These are phyloP conservation scores for Xerophyta viscosa DNA, from an alignment of 106 monocot species.

Conservation along the genomic window DNA sequence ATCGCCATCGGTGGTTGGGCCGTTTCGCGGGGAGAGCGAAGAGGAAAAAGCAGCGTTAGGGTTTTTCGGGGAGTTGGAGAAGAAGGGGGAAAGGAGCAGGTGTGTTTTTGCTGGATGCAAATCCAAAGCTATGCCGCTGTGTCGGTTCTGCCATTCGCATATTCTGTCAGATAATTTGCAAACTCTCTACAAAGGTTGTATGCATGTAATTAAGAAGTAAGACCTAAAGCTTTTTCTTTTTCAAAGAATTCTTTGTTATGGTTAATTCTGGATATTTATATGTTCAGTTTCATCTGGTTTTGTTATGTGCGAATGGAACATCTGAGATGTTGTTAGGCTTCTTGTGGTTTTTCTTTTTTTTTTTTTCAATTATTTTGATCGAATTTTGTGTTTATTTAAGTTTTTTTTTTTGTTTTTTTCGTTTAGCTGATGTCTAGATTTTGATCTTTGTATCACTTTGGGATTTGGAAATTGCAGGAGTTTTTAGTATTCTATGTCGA, in stretches of 20 bases:
- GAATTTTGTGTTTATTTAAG: too few relatives aligned
- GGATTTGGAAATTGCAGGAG: too few relatives aligned
- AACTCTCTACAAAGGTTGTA: slow-evolving; percentile 38
- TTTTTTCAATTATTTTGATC: not conserved
- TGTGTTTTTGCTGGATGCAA: slow-evolving; percentile 31
- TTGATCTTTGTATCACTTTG: too few relatives aligned
- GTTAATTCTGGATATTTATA: not conserved
- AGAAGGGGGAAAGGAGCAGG: slow-evolving; percentile 1
- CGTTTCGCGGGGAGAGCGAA: not conserved
- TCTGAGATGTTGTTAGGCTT: too few relatives aligned
- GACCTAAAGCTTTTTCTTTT: not conserved
- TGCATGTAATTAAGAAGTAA: slow-evolving; percentile 29
- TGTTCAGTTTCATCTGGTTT: too few relatives aligned
- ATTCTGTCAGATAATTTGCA: slow-evolving; percentile 32
- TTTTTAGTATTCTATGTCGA: too few relatives aligned
- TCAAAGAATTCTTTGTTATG: too few relatives aligned
- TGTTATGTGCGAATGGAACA: too few relatives aligned
- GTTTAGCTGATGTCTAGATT: too few relatives aligned
- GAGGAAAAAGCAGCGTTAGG: not conserved
- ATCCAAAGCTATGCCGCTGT: slow-evolving; percentile 31
- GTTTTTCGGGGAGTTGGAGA: slow-evolving; percentile 1
- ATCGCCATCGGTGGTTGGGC: too few relatives aligned
- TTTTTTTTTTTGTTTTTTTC: too few relatives aligned
- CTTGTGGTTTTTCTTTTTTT: too few relatives aligned
- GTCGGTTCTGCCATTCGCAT: slow-evolving; percentile 25